A percentile compares a stretch with the other conserved stretches of the same genome.
phyloP scores from a whole-genome alignment of 139 green algal genomes.

The Deuterostichococcus epilithicus region DNA sequence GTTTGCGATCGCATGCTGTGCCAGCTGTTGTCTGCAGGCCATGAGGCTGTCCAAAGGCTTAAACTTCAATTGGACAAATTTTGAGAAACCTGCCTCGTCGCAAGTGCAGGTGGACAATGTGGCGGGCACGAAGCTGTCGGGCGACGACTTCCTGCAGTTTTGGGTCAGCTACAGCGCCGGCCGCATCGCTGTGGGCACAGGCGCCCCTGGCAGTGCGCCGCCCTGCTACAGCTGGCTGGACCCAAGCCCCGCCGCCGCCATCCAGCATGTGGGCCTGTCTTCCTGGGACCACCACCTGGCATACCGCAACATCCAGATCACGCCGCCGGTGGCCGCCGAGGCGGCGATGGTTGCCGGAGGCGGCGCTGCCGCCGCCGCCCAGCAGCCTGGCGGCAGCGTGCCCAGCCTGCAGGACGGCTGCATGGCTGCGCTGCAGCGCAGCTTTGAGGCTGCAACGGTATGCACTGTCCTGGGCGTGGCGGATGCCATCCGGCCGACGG shows the following conservation, averaged over 20 bases:
- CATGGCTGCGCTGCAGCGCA: neutral
- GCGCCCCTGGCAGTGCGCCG: slow-evolving; percentile 20
- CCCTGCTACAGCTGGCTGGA: slow-evolving; percentile 53
- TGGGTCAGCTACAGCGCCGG: slow-evolving; percentile 63
- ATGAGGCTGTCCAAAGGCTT: no score
- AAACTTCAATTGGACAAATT: neutral
- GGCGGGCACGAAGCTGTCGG: slow-evolving; percentile 18
- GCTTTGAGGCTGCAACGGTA: slow-evolving; percentile 15
- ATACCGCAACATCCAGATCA: slow-evolving; percentile 65
- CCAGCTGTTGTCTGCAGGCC: neutral
- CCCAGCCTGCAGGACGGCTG: slow-evolving; percentile 21
- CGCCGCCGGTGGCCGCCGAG: slow-evolving; percentile 11
- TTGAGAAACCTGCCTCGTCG: neutral
- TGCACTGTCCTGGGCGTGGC: slow-evolving; percentile 29
- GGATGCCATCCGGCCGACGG: slow-evolving; percentile 20
- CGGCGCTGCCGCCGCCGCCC: neutral
- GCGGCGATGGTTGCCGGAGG: neutral
- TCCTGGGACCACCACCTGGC: slow-evolving; percentile 83
- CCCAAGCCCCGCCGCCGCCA: slow-evolving; percentile 21
- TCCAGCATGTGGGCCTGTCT: slow-evolving; percentile 65
- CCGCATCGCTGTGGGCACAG: slow-evolving; percentile 50
- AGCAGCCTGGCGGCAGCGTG: neutral
- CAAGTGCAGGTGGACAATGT: slow-evolving; percentile 23
- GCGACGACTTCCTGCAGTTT: slow-evolving; percentile 35
- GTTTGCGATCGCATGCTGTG: neutral